Percentiles rank a stretch among this genome's conserved stretches.
phyloP scores from a whole-genome alignment of 306 rosid genomes.

The Vigna angularis region DNA sequence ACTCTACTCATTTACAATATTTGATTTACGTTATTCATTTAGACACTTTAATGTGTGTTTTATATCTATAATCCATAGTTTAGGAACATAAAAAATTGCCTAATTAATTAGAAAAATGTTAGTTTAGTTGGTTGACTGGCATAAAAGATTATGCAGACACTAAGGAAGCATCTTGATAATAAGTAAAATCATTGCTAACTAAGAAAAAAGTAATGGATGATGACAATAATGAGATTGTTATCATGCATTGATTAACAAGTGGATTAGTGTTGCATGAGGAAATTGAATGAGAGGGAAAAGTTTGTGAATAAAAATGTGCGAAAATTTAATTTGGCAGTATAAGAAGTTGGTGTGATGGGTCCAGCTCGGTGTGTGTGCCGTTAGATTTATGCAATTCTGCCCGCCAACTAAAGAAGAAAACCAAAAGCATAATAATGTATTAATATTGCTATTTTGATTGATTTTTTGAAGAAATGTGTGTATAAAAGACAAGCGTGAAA shows the following conservation, averaged over 20 bases:
- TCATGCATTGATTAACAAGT: not conserved
- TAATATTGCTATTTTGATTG: not conserved
- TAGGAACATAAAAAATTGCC: too few relatives aligned
- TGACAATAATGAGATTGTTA: too few relatives aligned
- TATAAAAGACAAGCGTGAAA: conserved; percentile 83
- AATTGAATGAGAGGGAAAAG: not conserved
- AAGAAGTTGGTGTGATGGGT: conserved; percentile 69
- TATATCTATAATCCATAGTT: too few relatives aligned
- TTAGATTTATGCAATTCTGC: conserved; percentile 55
- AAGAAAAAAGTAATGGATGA: too few relatives aligned
- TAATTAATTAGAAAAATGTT: too few relatives aligned
- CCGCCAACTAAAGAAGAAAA: conserved; percentile 78
- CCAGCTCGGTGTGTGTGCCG: conserved; percentile 81
- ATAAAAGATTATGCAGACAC: too few relatives aligned
- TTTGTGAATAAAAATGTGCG: not conserved
- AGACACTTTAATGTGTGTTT: too few relatives aligned
- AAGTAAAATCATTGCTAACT: too few relatives aligned
- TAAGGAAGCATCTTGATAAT: too few relatives aligned
- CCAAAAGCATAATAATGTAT: conserved; percentile 62
- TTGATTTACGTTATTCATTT: too few relatives aligned
- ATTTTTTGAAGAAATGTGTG: conserved; percentile 33
- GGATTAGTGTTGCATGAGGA: not conserved
- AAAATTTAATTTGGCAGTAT: conserved; percentile 35
- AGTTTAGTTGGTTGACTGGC: too few relatives aligned
- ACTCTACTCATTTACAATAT: not conserved